Evolutionary conservation across 495 filamentous ascomycete species (phyloP).

Genomic region (Antarctomyces pellizariae): DNA sequence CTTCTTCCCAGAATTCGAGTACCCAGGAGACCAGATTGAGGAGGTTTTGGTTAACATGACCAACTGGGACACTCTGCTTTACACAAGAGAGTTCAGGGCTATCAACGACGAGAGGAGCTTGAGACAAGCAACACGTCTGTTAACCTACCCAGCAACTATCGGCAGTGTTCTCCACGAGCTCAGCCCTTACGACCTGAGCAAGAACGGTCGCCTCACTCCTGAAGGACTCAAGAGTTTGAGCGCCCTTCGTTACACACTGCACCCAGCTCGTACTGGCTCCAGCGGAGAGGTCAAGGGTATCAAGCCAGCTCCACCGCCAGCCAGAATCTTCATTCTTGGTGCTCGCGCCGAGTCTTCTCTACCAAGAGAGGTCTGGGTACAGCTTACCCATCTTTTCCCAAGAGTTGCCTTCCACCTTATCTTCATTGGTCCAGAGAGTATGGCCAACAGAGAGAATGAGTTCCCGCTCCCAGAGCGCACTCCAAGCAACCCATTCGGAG

Average conservation of each 20-base stretch:
- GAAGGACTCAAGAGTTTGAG: constrained; percentile 85
- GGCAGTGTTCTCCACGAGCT: constrained; percentile 80
- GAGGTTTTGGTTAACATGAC: constrained; percentile 89
- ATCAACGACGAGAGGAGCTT: constrained; percentile 71
- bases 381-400: constrained; percentile 79
- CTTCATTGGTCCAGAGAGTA: constrained; percentile 90
- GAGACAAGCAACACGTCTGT: constrained; percentile 71
- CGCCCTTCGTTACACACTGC: constrained; percentile 78
- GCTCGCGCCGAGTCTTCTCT: constrained; percentile 91
- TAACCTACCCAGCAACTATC: constrained; percentile 86
- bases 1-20: constrained; percentile 83
- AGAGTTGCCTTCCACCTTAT: constrained; percentile 56
- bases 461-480: constrained; percentile 75
- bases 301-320: constrained; percentile 57
- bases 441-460: constrained; percentile 72
- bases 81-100: constrained; percentile 67
- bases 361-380: constrained; percentile 80
- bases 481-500: constrained; percentile 71
- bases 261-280: constrained; percentile 60
- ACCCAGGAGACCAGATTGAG: constrained; percentile 70
- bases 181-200: constrained; percentile 65
- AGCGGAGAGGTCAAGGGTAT: constrained; percentile 54
- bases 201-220: constrained; percentile 45
- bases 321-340: constrained; percentile 83
- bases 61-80: constrained; percentile 93